phyloP scores from a whole-genome alignment of 164 flowering plant genomes.

The Umbilicus rupestris region DNA sequence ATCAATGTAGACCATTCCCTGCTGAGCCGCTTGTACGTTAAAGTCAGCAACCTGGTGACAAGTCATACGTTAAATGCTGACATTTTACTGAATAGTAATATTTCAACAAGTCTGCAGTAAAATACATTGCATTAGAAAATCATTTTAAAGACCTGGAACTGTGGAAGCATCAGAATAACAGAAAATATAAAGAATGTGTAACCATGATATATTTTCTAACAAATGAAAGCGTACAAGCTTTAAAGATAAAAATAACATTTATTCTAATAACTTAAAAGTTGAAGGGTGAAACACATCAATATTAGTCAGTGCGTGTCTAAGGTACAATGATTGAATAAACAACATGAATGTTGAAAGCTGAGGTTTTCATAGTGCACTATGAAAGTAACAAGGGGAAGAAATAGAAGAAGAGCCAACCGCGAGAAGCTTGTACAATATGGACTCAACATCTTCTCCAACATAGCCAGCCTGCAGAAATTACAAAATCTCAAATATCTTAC shows the following conservation, averaged over 20 bases:
- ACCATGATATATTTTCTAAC: neutral
- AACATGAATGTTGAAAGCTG: neutral
- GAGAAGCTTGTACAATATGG: slow-evolving; percentile 84
- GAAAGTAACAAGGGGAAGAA: neutral
- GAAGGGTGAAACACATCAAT: neutral
- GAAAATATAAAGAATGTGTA: neutral
- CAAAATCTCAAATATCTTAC: neutral
- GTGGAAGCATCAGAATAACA: neutral
- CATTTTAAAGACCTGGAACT: neutral
- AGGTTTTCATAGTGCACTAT: no score
- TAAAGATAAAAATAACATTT: neutral
- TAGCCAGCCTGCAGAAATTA: slow-evolving; percentile 84
- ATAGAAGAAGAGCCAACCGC: slow-evolving; percentile 30
- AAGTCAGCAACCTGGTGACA: slow-evolving; percentile 76
- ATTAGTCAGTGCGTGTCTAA: no score
- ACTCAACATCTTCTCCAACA: slow-evolving; percentile 99
- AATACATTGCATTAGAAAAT: neutral
- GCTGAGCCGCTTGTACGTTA: slow-evolving; percentile 97
- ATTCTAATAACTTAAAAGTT: no score
- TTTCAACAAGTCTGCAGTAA: neutral
- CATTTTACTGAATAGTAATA: neutral
- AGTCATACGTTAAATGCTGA: neutral
- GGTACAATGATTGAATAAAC: neutral
- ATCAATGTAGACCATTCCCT: slow-evolving; percentile 97
- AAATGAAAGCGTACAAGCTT: neutral